A percentile compares a stretch with the other conserved stretches of the same genome.
phyloP scores from a whole-genome alignment of 2,329 filamentous ascomycete species.

The Penicillium sp. region DNA sequence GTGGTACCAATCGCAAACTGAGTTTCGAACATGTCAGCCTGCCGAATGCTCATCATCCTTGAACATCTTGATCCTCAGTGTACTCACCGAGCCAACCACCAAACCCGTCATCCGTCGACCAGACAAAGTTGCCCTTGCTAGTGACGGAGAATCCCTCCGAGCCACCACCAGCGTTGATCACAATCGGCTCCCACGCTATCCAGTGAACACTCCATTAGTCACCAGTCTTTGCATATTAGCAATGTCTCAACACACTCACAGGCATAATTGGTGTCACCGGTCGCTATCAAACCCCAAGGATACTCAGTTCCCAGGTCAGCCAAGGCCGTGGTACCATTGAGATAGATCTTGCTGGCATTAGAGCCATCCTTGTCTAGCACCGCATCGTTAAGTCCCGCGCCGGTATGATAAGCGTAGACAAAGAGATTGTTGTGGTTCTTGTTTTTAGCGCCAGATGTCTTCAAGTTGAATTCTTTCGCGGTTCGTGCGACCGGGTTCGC shows the following conservation, averaged over 20 bases:
- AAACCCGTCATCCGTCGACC: slow-evolving; percentile 35
- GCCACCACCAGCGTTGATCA: slow-evolving; percentile 40
- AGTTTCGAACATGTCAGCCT: neutral
- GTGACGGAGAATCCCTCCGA: slow-evolving; percentile 33
- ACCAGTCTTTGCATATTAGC: neutral
- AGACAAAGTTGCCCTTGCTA: slow-evolving; percentile 29
- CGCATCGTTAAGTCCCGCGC: slow-evolving; percentile 43
- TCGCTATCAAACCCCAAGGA: slow-evolving; percentile 36
- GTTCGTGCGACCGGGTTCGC: slow-evolving; percentile 30
- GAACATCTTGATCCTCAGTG: no score
- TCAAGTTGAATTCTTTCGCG: slow-evolving; percentile 38
- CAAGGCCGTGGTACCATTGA: slow-evolving; percentile 38
- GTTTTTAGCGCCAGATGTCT: slow-evolving; percentile 33
- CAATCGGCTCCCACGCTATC: slow-evolving; percentile 40
- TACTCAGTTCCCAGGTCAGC: slow-evolving; percentile 33
- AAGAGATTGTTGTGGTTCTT: slow-evolving; percentile 39
- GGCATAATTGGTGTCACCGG: slow-evolving; percentile 35
- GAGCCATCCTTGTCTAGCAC: slow-evolving; percentile 31
- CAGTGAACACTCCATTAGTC: neutral
- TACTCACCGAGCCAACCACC: slow-evolving; percentile 43
- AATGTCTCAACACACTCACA: slow-evolving; percentile 29
- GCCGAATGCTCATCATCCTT: neutral
- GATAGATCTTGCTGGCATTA: slow-evolving; percentile 30
- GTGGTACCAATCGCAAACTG: slow-evolving; percentile 47
- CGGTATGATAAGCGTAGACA: slow-evolving; percentile 44